These are phyloP conservation scores for Venustampulla echinocandica DNA, from an alignment of 495 filamentous ascomycete species.

Conservation along the genomic window DNA sequence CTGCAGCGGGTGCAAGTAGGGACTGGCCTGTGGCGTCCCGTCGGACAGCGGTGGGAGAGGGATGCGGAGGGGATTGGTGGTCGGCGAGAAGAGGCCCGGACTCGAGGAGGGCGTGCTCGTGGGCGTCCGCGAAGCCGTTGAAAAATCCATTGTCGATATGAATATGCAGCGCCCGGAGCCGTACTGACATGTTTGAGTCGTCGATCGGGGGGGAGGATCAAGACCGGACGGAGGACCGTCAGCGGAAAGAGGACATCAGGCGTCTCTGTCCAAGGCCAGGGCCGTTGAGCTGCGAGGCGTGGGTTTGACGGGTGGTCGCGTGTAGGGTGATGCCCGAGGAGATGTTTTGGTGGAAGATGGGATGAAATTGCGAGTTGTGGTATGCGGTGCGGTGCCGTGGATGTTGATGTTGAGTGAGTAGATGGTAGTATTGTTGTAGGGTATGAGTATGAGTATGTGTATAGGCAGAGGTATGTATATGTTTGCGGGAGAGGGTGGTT, in stretches of 20 bases:
- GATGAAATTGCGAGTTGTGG: too few species aligned
- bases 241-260: slow-evolving; percentile 15
- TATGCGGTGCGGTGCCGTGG: too few species aligned
- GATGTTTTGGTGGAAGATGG: too few species aligned
- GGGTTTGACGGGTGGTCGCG: too few species aligned
- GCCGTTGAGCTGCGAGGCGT: too few species aligned
- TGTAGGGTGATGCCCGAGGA: too few species aligned
- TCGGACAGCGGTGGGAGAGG: slow-evolving; percentile 12
- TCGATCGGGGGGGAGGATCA: not conserved
- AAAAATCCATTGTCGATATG: slow-evolving; percentile 19
- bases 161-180: slow-evolving; percentile 3
- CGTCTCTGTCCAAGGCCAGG: too few species aligned
- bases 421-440: too few species aligned
- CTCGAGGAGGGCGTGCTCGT: slow-evolving; percentile 24
- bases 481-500: too few species aligned
- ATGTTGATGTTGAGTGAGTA: too few species aligned
- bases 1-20: slow-evolving; percentile 26
- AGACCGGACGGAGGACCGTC: not conserved
- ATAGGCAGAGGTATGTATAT: too few species aligned
- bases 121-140: slow-evolving; percentile 14
- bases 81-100: slow-evolving; percentile 23
- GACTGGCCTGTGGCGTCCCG: slow-evolving; percentile 22
- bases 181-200: slow-evolving; percentile 20
- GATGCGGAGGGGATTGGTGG: not conserved
- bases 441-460: too few species aligned